Evolutionary conservation across 2,329 filamentous ascomycete species (phyloP).

Genomic region (Aureobasidium melanogenum): DNA sequence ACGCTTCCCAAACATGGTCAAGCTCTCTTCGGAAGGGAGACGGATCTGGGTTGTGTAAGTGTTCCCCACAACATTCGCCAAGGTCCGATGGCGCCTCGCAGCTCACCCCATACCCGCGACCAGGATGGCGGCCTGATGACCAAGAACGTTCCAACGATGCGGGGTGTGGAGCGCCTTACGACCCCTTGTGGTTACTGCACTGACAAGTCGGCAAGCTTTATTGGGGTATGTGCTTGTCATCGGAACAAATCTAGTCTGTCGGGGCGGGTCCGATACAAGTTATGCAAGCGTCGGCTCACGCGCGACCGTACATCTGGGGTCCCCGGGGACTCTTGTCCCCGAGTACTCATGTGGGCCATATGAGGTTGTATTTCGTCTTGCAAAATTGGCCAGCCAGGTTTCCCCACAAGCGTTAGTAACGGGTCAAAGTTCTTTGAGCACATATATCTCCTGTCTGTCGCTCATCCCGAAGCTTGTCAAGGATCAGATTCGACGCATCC

Average conservation of each 20-base stretch:
- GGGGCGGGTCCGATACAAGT: background rate
- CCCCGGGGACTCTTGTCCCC: background rate
- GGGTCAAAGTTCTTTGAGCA: background rate
- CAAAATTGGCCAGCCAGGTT: background rate
- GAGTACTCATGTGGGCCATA: background rate
- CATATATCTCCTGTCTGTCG: background rate
- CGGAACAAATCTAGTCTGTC: background rate
- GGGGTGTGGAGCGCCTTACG: background rate
- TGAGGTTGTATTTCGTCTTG: background rate
- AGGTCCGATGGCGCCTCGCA: no score
- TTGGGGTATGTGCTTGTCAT: background rate
- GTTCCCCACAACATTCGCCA: no score
- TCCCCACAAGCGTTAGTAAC: background rate
- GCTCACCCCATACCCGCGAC: no score
- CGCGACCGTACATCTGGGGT: background rate
- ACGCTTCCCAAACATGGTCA: no score
- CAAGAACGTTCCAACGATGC: background rate
- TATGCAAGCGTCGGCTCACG: background rate
- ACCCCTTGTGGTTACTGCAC: background rate
- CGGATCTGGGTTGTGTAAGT: no score
- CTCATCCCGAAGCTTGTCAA: background rate
- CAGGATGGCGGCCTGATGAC: no score
- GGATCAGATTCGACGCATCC: background rate
- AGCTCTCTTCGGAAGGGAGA: no score
- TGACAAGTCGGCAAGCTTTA: background rate